Base-by-base conservation (phyloP, 371 early-diverging fungal species). In the Mucor plumbeus region DNA sequence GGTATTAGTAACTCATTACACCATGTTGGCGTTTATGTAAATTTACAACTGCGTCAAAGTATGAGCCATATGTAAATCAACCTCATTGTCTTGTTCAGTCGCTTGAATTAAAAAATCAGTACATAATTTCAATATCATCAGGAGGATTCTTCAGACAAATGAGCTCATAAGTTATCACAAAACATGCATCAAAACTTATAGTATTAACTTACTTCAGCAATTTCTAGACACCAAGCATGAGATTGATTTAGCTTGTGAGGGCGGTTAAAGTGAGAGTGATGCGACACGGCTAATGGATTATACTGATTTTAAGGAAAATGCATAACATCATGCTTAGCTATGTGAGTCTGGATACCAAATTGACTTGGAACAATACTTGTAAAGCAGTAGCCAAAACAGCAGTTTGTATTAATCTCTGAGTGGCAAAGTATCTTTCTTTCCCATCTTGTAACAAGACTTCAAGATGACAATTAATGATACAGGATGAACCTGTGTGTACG, bases 161-260 rank as follows among this genome's bases (percentile, higher is more conserved):
- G 47, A 67, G 61, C n/a, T 67, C 47, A 67, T 56, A 56, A 67
- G 36, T 50, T 67, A 67, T 57, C 62, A 67, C 67, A 67, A 67
- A 31, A 67, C 35, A 60, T 55, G 44, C 61, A 61, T 67, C 61
- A 67, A 67, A 61, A 54, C 58, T 56, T 67, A 61, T 61, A 67
- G 38, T 56, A 54, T 55, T 57, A 61, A 67, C 67, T 67, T 61
- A 62, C 61, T 67, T 67, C 62, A 61, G 58, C 57, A 61, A 67
- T 48, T 62, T 67, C 57, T 7, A 67, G 44, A 57, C 61, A 67
- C 56, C 57, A 67, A 67, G 15, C 48, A 67, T 67, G 67, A 17
- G 67, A 55, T 57, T 61, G 0, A 57, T 47, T 57, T 62, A 39
- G 61, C 62, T 66, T 65, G 50, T 61, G 67, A 67, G 67, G 67